Conservation (phyloP, 352 stramenopile genomes). For the Phytophthora cryptogea region DNA sequence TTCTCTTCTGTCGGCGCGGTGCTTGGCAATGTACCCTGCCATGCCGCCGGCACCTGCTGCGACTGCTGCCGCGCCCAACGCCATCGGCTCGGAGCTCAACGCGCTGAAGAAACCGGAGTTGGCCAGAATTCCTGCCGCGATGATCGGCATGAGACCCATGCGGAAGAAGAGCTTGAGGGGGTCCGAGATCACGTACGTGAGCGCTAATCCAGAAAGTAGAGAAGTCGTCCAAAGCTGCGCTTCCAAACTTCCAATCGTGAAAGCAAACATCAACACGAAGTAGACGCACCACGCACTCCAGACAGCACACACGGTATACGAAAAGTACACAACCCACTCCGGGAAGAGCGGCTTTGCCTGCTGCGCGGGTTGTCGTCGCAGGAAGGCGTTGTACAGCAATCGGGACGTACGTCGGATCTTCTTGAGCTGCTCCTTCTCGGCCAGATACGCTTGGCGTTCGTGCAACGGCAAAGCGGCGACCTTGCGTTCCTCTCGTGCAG, state of each 20-base stretch:
- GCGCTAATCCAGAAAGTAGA: slow-evolving; percentile 50
- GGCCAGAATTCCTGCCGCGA: slow-evolving; percentile 55
- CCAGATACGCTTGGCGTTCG: slow-evolving; percentile 60
- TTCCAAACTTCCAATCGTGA: slow-evolving; percentile 61
- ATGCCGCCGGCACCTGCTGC: slow-evolving; percentile 52
- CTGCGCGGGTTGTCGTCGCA: slow-evolving; percentile 55
- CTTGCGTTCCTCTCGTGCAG: slow-evolving; percentile 40
- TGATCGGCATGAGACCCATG: slow-evolving; percentile 70
- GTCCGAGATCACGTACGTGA: slow-evolving; percentile 68
- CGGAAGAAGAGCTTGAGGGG: slow-evolving; percentile 75
- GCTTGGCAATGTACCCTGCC: slow-evolving; percentile 51
- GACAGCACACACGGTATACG: slow-evolving; percentile 56
- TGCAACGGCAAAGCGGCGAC: slow-evolving; percentile 57
- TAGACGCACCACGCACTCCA: slow-evolving; percentile 66
- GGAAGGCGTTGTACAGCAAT: slow-evolving; percentile 76
- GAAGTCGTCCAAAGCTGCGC: slow-evolving; percentile 70
- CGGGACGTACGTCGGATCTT: slow-evolving; percentile 67
- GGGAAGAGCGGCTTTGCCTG: slow-evolving; percentile 65
- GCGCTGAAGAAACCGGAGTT: slow-evolving; percentile 62
- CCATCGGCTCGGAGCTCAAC: slow-evolving; percentile 50
- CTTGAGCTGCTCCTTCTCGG: slow-evolving; percentile 61
- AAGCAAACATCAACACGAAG: slow-evolving; percentile 77
- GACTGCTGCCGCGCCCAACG: slow-evolving; percentile 43
- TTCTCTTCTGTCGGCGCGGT: slow-evolving; percentile 21
- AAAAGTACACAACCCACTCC: slow-evolving; percentile 76